Evolutionary conservation across 768 basidiomycete genomes (phyloP).

Genomic region (Sporobolomyces phaffii): DNA sequence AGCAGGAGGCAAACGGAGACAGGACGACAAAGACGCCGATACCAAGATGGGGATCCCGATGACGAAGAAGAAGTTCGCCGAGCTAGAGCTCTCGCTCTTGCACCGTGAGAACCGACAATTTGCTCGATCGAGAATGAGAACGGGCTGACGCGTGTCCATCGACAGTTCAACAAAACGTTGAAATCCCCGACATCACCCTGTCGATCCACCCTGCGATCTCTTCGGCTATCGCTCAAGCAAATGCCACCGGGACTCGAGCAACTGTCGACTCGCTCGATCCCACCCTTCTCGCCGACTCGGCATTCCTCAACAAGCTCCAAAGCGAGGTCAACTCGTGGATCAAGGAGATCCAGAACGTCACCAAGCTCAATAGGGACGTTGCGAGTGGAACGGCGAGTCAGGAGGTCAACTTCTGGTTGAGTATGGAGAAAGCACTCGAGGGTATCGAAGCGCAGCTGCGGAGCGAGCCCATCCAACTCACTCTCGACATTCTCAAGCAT

Average conservation of each 20-base stretch:
- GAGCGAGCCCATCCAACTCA: constrained; percentile 69
- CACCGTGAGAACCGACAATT: constrained; percentile 55
- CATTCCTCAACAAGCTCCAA: constrained; percentile 89
- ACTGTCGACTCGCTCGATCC: constrained; percentile 69
- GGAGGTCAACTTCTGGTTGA: constrained; percentile 98
- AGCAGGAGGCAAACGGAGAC: constrained; percentile 18
- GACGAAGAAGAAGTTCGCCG: constrained; percentile 99
- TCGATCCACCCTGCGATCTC: constrained; percentile 85
- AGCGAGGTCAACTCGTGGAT: constrained; percentile 95
- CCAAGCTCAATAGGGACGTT: constrained; percentile 90
- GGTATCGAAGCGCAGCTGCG: constrained; percentile 84
- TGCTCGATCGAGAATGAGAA: no score
- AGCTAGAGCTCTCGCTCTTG: constrained; percentile 84
- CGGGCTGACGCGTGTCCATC: no score
- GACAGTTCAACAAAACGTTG: constrained; percentile 86
- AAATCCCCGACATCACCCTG: constrained; percentile 93
- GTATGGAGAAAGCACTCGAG: constrained; percentile 85
- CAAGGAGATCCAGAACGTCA: constrained; percentile 92
- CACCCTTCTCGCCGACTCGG: constrained; percentile 74
- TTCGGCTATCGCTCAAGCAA: constrained; percentile 65
- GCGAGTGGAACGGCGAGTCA: constrained; percentile 91
- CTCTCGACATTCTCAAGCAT: constrained; percentile 74
- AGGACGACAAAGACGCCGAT: constrained; percentile 31
- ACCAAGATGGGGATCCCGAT: constrained; percentile 78
- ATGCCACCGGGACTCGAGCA: constrained; percentile 50